Evolutionary conservation across 495 filamentous ascomycete genomes (phyloP), one percentile per base, ranked within the genome.

Genomic region (Geopyxis carbonaria): DNA sequence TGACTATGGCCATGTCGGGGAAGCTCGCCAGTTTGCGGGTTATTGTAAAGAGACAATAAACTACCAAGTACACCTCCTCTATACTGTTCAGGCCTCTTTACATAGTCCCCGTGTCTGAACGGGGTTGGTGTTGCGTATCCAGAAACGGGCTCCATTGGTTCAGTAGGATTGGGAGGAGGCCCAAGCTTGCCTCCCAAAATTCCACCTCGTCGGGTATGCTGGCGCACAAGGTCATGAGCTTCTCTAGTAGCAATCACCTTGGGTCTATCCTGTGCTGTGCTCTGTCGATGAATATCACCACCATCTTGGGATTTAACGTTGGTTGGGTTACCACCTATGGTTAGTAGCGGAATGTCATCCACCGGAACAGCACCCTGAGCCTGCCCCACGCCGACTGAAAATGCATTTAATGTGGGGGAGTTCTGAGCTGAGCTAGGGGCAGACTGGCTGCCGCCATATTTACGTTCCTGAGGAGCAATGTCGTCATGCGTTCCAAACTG

Each of bases 51-150:
- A 56, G 80, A 91, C 38, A 93, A 61, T 2, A 95, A 60, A 5
- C 73, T 78, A 4, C 76, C 73, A 5, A 95, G 63, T 31, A 91
- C 69, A 21, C 86, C 82, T 25, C 74, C 73, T 31, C 74, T 77
- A 53, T 80, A 89, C 34, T 77, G 67, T 5, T 66, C 55, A 2
- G 81, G 84, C 10, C 65, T 65, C 28, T 76, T 72, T 4, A 80
- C 65, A 47, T 81, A 85, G 31, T 68, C 64, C 38, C 80, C 71
- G 36, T 67, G 49, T 11, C 40, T 41, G 25, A 18, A 32, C 25
- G 36, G 60, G 19, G 38, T 47, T n/a, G 49, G 33, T 5, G 47
- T 42, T 18, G 45, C 8, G 27, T 8, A 39, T 24, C 24, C 41
- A 16, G 38, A 33, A 8, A 15, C 7, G 23, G 22, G 37, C 18